Conservation (phyloP, 306 rosid genomes). For the Cucumis cinereus region DNA sequence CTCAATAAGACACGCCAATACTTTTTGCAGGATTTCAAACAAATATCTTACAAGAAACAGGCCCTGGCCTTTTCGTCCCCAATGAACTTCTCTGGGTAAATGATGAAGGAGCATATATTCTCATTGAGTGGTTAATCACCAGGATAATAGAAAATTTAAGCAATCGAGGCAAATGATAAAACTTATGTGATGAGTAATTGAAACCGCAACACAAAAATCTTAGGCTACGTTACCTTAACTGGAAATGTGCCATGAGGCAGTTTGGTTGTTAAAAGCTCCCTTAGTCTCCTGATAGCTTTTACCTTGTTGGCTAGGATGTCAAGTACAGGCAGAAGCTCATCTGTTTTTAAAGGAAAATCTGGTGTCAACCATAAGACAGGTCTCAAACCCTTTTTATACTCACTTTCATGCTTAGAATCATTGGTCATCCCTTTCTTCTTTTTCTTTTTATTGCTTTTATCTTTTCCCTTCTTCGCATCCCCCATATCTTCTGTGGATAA, state of each 20-base stretch:
- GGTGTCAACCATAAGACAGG: slow-evolving; percentile 98
- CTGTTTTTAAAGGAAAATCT: slow-evolving; percentile 93
- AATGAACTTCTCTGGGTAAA: neutral
- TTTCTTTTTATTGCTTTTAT: slow-evolving; percentile 65
- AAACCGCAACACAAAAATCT: slow-evolving; percentile 1
- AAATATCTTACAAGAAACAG: neutral
- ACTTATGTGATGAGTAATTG: neutral
- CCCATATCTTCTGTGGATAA: slow-evolving; percentile 42
- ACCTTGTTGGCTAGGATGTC: slow-evolving; percentile 96
- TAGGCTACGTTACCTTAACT: slow-evolving; percentile 67
- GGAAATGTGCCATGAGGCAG: slow-evolving; percentile 92
- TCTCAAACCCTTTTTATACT: slow-evolving; percentile 94
- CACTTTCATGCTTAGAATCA: slow-evolving; percentile 82
- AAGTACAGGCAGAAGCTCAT: slow-evolving; percentile 89
- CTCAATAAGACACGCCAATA: neutral
- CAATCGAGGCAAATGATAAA: neutral
- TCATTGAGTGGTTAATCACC: neutral
- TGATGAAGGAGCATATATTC: neutral
- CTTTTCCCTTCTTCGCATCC: slow-evolving; percentile 76
- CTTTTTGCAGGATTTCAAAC: neutral
- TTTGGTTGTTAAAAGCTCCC: slow-evolving; percentile 98
- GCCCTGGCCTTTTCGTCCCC: neutral
- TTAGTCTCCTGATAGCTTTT: slow-evolving; percentile 88
- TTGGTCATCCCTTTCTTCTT: slow-evolving; percentile 59
- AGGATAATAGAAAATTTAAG: neutral